These are phyloP conservation scores for Cunninghamia lanceolata DNA, from an alignment of 75 land plant species.

Conservation along the genomic window DNA sequence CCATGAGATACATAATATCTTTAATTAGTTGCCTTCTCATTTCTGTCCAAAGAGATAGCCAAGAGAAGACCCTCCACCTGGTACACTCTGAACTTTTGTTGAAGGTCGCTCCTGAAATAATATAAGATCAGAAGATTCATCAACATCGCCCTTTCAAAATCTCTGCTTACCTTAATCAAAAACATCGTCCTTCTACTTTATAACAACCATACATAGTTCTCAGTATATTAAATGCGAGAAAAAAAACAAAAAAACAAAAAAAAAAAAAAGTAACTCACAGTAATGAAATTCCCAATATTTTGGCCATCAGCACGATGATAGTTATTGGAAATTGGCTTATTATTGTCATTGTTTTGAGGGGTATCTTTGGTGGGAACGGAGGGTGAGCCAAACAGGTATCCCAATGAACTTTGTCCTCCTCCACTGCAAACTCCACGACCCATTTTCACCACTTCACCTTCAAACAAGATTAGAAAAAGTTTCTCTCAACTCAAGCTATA, in stretches of 20 bases:
- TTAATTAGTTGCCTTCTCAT: background rate
- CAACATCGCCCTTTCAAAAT: too few species aligned
- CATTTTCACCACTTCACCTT: background rate
- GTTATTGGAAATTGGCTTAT: conserved; percentile 36
- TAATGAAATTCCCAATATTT: conserved; percentile 82
- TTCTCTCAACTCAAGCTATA: too few species aligned
- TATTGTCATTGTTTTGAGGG: conserved; percentile 1
- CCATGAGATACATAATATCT: too few species aligned
- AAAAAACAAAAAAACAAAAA: too few species aligned
- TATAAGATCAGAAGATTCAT: background rate
- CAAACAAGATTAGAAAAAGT: too few species aligned
- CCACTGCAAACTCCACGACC: conserved; percentile 45
- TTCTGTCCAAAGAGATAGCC: conserved; percentile 54
- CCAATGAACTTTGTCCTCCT: conserved; percentile 53
- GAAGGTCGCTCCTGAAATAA: conserved; percentile 39
- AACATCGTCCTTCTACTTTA: too few species aligned
- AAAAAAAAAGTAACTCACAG: conserved; percentile 35
- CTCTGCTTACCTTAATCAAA: too few species aligned
- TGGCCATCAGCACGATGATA: conserved; percentile 86
- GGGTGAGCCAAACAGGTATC: conserved; percentile 37
- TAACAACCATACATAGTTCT: too few species aligned
- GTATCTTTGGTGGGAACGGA: conserved; percentile 13
- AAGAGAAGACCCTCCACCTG: conserved; percentile 64
- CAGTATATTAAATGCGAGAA: too few species aligned
- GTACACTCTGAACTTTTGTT: conserved; percentile 45